Evolutionary conservation across 129 eudicot genomes (phyloP).

Genomic region (Silybum marianum): DNA sequence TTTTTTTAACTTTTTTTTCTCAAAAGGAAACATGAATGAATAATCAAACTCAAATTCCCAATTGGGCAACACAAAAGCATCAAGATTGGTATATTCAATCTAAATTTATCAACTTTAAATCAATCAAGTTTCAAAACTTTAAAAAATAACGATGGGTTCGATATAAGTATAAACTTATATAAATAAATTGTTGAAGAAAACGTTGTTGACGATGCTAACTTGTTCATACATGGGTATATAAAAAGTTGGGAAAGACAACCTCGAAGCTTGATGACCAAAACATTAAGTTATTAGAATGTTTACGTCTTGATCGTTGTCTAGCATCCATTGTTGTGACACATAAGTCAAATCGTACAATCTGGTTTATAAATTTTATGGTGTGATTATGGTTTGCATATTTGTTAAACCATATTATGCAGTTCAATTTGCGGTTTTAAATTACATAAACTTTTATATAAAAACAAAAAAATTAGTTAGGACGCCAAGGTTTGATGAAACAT

Average conservation of each 20-base stretch:
- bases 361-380: too few species aligned
- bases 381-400: too few species aligned
- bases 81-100: slow-evolving; percentile 14
- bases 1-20: background rate
- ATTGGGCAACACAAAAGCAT: background rate
- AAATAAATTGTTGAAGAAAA: background rate
- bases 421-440: background rate
- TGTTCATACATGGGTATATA: background rate
- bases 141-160: too few species aligned
- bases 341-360: background rate
- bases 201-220: background rate
- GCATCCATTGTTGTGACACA: background rate
- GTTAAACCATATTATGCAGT: background rate
- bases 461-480: background rate
- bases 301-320: background rate
- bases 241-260: background rate
- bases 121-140: background rate
- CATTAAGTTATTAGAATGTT: background rate
- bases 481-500: background rate
- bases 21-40: slow-evolving; percentile 17
- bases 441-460: too few species aligned
- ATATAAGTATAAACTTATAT: background rate
- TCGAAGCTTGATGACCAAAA: background rate
- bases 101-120: background rate
- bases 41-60: background rate